Evolutionary conservation across 176 grass and related monocot species (phyloP).

Genomic region (Ampelocalamus luodianensis): DNA sequence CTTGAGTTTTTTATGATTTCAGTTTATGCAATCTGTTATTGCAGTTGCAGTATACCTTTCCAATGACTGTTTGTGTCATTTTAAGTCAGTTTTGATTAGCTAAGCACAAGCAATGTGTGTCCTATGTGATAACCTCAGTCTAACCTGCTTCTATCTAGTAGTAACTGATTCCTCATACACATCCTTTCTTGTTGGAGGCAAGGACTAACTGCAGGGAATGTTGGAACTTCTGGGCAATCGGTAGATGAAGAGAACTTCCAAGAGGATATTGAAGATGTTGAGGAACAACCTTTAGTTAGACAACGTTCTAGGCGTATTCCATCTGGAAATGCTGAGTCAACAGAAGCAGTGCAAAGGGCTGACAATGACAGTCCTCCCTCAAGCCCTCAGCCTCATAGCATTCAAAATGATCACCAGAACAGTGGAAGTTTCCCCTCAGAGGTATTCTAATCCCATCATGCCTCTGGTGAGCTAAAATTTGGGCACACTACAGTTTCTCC

Average conservation of each 20-base stretch:
- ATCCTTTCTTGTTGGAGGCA: constrained; percentile 62
- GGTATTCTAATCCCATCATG: constrained; percentile 48
- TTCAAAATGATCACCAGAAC: constrained; percentile 36
- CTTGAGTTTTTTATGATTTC: not conserved
- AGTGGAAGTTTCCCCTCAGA: constrained; percentile 60
- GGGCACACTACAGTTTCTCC: constrained; percentile 1
- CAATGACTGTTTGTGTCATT: not conserved
- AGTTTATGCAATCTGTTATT: constrained; percentile 19
- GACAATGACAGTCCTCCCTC: constrained; percentile 49
- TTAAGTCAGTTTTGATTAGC: not conserved
- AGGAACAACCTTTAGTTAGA: constrained; percentile 76
- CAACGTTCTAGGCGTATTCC: constrained; percentile 46
- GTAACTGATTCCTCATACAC: constrained; percentile 31
- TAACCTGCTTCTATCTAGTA: not conserved
- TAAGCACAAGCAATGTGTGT: constrained; percentile 14
- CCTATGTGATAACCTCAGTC: not conserved
- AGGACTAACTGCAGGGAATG: constrained; percentile 43
- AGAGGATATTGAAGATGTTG: constrained; percentile 71
- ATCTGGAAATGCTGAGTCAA: constrained; percentile 45
- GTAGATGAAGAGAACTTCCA: constrained; percentile 50
- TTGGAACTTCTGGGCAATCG: constrained; percentile 61
- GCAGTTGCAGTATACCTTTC: constrained; percentile 1
- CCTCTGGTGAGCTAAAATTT: constrained; percentile 15
- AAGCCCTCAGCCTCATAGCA: constrained; percentile 45
- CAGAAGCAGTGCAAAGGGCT: constrained; percentile 39